Percentiles rank a stretch among this genome's conserved stretches.
Conservation (phyloP, 768 basidiomycete species). For the Rubroboletus satanas region DNA sequence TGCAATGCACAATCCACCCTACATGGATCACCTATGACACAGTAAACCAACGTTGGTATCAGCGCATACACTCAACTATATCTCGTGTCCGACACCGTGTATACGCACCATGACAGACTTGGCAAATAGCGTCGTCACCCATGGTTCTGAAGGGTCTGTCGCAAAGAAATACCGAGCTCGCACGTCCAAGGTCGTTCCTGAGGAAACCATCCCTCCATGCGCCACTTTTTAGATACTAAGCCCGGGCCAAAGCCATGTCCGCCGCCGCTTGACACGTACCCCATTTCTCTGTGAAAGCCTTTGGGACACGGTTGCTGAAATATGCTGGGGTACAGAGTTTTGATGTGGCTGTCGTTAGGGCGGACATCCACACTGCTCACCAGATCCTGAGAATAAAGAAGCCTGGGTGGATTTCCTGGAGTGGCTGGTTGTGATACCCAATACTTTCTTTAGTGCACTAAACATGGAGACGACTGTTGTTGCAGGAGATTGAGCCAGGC, state of each 20-base stretch:
- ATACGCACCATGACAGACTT: conserved; percentile 29
- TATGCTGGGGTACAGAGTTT: conserved; percentile 18
- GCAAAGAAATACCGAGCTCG: conserved; percentile 32
- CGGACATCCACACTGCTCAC: conserved; percentile 4
- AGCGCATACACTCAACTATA: conserved; percentile 9
- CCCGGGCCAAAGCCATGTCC: background rate
- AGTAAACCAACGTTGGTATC: background rate
- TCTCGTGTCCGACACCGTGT: background rate
- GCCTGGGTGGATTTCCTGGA: background rate
- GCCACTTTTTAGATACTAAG: conserved; percentile 11
- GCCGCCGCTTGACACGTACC: conserved; percentile 8
- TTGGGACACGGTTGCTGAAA: conserved; percentile 28
- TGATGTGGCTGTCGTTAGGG: background rate
- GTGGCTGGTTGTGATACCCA: background rate
- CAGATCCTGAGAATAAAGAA: conserved; percentile 23
- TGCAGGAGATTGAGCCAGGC: background rate
- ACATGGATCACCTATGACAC: conserved; percentile 28
- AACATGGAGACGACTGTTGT: conserved; percentile 8
- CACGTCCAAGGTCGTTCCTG: conserved; percentile 5
- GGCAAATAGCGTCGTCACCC: conserved; percentile 24
- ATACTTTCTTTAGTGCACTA: conserved; percentile 5
- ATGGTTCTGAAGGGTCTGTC: conserved; percentile 23
- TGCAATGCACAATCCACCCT: conserved; percentile 30
- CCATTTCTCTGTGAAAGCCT: conserved; percentile 20
- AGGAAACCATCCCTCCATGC: conserved; percentile 23